Conservation (phyloP, 73 alveolate genomes). For the Tetrahymena thermophila region DNA sequence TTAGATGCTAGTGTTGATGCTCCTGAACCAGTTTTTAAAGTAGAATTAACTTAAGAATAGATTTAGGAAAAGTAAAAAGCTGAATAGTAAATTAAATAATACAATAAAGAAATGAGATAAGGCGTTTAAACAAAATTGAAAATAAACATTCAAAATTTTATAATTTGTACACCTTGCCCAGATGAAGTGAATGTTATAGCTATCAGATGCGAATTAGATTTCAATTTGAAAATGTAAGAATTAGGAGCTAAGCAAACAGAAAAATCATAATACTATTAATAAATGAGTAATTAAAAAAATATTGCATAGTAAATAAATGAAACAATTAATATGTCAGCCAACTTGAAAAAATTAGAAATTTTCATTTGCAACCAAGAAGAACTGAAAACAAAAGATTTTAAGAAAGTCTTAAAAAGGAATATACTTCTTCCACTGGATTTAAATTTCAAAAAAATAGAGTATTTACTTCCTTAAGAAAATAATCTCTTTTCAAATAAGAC, state of each 20-base stretch:
- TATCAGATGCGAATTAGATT: constrained; percentile 26
- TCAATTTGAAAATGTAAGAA: background rate
- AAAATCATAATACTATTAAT: background rate
- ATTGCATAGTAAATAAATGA: background rate
- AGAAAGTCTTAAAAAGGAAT: constrained; percentile 8
- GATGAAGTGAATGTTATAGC: constrained; percentile 20
- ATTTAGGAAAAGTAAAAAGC: background rate
- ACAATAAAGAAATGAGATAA: background rate
- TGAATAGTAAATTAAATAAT: background rate
- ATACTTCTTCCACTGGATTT: background rate
- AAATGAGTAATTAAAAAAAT: background rate
- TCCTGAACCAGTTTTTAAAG: constrained; percentile 4
- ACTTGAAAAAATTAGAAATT: constrained; percentile 3
- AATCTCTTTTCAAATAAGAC: background rate
- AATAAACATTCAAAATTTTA: background rate
- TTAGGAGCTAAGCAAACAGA: background rate
- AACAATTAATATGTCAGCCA: background rate
- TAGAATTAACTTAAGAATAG: background rate
- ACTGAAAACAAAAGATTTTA: constrained; percentile 20
- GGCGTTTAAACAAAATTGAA: background rate
- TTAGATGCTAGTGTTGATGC: constrained; percentile 17
- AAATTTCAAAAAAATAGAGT: background rate
- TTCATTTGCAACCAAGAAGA: constrained; percentile 22
- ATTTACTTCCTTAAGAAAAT: background rate
- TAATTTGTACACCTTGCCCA: constrained; percentile 9